Percentiles rank a stretch among this genome's conserved stretches.
Evolutionary conservation across 768 basidiomycete species (phyloP).

Genomic region (Lactarius indigo): DNA sequence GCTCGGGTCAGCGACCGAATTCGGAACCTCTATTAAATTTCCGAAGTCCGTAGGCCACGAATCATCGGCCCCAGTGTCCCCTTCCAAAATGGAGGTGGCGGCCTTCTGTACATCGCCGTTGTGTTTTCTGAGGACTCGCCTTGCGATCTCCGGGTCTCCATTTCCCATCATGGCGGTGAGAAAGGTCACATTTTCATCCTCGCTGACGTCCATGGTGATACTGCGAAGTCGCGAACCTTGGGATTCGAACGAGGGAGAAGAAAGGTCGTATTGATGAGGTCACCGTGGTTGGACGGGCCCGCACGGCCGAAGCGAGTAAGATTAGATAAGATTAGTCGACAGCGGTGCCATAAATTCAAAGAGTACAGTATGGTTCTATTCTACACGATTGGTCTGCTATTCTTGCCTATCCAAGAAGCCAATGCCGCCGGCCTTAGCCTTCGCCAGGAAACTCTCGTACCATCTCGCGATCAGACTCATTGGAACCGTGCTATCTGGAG

Average conservation of each 20-base stretch:
- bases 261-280: not conserved
- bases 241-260: not conserved
- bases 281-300: not conserved
- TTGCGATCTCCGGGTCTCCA: constrained; percentile 45
- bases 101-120: constrained; percentile 47
- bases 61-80: constrained; percentile 27
- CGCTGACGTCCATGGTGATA: constrained; percentile 22
- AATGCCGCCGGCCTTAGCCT: constrained; percentile 54
- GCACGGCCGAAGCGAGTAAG: not conserved
- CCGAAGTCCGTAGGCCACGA: constrained; percentile 10
- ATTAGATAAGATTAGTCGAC: constrained; percentile 15
- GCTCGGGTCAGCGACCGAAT: constrained; percentile 25
- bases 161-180: constrained; percentile 40
- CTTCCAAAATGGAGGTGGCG: constrained; percentile 34
- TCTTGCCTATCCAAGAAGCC: constrained; percentile 54
- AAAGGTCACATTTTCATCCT: constrained; percentile 35
- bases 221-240: not conserved
- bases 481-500: constrained; percentile 53
- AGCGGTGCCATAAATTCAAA: not conserved
- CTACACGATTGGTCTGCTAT: constrained; percentile 11
- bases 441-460: constrained; percentile 65
- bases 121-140: constrained; percentile 56
- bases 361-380: not conserved
- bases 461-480: constrained; percentile 62
- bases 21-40: constrained; percentile 16